Evolutionary conservation across 208 protist species (phyloP).

Genomic region (Leishmania amazonensis): DNA sequence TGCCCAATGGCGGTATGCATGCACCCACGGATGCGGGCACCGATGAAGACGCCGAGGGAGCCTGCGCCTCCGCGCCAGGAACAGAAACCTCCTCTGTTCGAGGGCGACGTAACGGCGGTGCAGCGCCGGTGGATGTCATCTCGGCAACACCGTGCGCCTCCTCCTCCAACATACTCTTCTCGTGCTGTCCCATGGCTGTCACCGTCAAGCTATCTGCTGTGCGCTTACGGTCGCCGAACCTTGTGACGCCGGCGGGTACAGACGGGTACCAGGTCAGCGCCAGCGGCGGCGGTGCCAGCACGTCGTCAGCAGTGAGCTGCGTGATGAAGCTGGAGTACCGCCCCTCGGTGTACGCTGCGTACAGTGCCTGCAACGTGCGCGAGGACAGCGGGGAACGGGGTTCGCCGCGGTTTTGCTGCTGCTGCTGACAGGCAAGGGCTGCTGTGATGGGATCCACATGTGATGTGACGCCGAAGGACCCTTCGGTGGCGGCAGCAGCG

Average conservation of each 20-base stretch:
- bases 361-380: slow-evolving; percentile 36
- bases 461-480: background rate
- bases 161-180: slow-evolving; percentile 12
- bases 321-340: slow-evolving; percentile 13
- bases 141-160: background rate
- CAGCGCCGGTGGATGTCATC: background rate
- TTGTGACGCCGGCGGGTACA: slow-evolving; percentile 7
- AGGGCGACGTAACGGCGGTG: slow-evolving; percentile 1
- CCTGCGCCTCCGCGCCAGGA: background rate
- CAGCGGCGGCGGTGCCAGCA: slow-evolving; percentile 42
- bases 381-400: slow-evolving; percentile 39
- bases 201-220: background rate
- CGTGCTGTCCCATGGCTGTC: slow-evolving; percentile 4
- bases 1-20: background rate
- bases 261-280: slow-evolving; percentile 47
- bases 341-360: slow-evolving; percentile 22
- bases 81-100: slow-evolving; percentile 4
- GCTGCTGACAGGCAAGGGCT: slow-evolving; percentile 29
- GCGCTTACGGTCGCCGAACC: slow-evolving; percentile 32
- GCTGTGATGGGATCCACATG: slow-evolving; percentile 32
- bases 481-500: slow-evolving; percentile 2
- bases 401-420: slow-evolving; percentile 37
- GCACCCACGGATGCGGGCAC: background rate
- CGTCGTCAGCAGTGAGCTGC: slow-evolving; percentile 35
- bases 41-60: background rate